A percentile compares a stretch with the other conserved stretches of the same genome.
Evolutionary conservation across 192 early-diverging fungal genomes (phyloP).

Genomic region (Haplosporangium gracile): DNA sequence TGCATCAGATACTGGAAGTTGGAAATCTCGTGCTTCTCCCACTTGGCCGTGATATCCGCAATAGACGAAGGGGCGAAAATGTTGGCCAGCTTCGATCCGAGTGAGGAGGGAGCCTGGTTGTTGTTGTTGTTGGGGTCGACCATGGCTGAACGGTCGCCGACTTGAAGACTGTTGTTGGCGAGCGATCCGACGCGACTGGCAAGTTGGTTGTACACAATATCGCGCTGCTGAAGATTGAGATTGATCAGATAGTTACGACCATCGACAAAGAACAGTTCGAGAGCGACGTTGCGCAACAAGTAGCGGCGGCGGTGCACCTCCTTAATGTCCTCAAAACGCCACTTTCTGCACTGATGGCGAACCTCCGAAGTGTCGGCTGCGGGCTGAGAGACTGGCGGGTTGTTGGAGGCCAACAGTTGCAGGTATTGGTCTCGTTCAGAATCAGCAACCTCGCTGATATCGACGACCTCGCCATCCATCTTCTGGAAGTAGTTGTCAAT

Average conservation of each 20-base stretch:
- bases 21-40: slow-evolving; percentile 88
- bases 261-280: slow-evolving; percentile 87
- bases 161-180: slow-evolving; percentile 61
- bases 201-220: slow-evolving; percentile 74
- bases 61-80: slow-evolving; percentile 75
- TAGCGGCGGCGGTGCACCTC: slow-evolving; percentile 68
- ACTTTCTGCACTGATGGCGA: slow-evolving; percentile 63
- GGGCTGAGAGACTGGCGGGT: slow-evolving; percentile 54
- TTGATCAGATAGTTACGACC: slow-evolving; percentile 82
- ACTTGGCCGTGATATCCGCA: slow-evolving; percentile 79
- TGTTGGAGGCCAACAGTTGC: slow-evolving; percentile 65
- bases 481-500: slow-evolving; percentile 79
- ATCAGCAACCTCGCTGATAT: slow-evolving; percentile 76
- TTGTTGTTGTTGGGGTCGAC: slow-evolving; percentile 51
- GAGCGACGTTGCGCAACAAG: slow-evolving; percentile 71
- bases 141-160: slow-evolving; percentile 58
- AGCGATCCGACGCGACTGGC: slow-evolving; percentile 65
- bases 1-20: slow-evolving; percentile 98
- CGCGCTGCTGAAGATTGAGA: slow-evolving; percentile 72
- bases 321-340: slow-evolving; percentile 71
- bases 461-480: slow-evolving; percentile 75
- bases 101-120: slow-evolving; percentile 51
- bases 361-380: slow-evolving; percentile 55
- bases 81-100: slow-evolving; percentile 66
- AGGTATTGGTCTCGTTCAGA: slow-evolving; percentile 73